phyloP scores from a whole-genome alignment of 2,329 filamentous ascomycete species.

The Botrytis deweyae region DNA sequence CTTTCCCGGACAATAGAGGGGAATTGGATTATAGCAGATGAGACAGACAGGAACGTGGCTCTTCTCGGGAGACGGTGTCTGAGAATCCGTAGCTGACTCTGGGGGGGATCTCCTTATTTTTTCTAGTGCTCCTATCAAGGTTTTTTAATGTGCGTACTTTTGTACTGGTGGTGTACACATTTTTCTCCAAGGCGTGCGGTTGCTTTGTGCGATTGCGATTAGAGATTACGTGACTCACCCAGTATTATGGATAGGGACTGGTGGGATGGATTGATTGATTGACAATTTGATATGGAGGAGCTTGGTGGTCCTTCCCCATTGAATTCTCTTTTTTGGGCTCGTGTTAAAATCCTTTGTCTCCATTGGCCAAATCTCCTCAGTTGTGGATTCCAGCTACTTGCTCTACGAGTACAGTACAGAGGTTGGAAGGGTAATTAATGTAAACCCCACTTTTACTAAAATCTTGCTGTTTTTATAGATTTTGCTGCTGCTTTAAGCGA shows the following conservation, averaged over 20 bases:
- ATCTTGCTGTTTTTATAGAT: too few relatives aligned
- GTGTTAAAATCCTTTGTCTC: not conserved
- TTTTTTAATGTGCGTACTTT: not conserved
- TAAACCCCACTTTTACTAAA: too few relatives aligned
- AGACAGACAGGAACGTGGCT: slow-evolving; percentile 14
- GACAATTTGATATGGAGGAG: slow-evolving; percentile 1
- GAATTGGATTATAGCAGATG: slow-evolving; percentile 9
- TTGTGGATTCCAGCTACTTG: not conserved
- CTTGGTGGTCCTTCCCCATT: not conserved
- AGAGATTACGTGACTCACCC: slow-evolving; percentile 4
- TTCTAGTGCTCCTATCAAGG: not conserved
- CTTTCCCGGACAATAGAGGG: not conserved
- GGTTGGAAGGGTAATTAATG: too few relatives aligned
- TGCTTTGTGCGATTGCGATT: not conserved
- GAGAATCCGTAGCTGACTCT: not conserved
- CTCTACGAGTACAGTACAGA: not conserved
- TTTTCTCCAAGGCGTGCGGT: not conserved
- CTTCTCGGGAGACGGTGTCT: slow-evolving; percentile 2
- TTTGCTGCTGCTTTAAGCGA: too few relatives aligned
- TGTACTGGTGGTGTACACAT: not conserved
- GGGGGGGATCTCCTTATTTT: not conserved
- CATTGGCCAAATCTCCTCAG: slow-evolving; percentile 1
- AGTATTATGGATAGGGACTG: not conserved
- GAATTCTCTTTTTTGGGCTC: not conserved
- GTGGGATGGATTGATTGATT: not conserved